phyloP scores from a whole-genome alignment of 805 yeast species.

The Cyberlindnera americana region DNA sequence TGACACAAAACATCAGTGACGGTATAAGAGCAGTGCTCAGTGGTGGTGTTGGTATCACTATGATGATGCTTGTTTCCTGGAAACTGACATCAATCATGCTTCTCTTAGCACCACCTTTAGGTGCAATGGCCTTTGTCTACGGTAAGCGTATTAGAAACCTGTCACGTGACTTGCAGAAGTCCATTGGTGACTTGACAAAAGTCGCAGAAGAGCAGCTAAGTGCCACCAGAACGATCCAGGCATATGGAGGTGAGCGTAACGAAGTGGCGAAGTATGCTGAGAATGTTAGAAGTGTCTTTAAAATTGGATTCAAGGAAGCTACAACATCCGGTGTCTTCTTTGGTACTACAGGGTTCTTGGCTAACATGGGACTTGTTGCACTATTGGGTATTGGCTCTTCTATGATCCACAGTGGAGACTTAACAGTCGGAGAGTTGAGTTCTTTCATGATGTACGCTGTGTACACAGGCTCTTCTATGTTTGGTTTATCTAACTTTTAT shows the following conservation, averaged over 20 bases:
- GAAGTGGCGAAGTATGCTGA: slow-evolving; percentile 74
- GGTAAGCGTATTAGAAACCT: slow-evolving; percentile 75
- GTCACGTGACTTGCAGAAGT: slow-evolving; percentile 75
- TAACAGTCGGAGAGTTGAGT: slow-evolving; percentile 84
- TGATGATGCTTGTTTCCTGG: slow-evolving; percentile 88
- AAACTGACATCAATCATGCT: slow-evolving; percentile 80
- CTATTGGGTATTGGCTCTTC: slow-evolving; percentile 76
- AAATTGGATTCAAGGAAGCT: slow-evolving; percentile 78
- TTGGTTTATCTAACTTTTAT: slow-evolving; percentile 86
- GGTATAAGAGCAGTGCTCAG: slow-evolving; percentile 83
- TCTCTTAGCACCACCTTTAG: slow-evolving; percentile 77
- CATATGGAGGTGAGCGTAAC: slow-evolving; percentile 78
- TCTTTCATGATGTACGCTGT: slow-evolving; percentile 95
- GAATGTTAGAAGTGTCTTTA: slow-evolving; percentile 62
- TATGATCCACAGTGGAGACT: slow-evolving; percentile 71
- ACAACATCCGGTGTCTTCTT: slow-evolving; percentile 69
- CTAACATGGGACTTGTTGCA: slow-evolving; percentile 76
- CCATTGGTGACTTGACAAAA: slow-evolving; percentile 81
- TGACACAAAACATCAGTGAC: slow-evolving; percentile 86
- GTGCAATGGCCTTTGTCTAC: slow-evolving; percentile 73
- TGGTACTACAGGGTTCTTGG: slow-evolving; percentile 79
- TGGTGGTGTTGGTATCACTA: slow-evolving; percentile 81
- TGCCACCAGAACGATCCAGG: slow-evolving; percentile 83
- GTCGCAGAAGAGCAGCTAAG: slow-evolving; percentile 89
- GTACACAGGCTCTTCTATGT: slow-evolving; percentile 88